A percentile compares a stretch with the other conserved stretches of the same genome.
phyloP scores from a whole-genome alignment of 139 green algal species.

The Pleodorina starrii region DNA sequence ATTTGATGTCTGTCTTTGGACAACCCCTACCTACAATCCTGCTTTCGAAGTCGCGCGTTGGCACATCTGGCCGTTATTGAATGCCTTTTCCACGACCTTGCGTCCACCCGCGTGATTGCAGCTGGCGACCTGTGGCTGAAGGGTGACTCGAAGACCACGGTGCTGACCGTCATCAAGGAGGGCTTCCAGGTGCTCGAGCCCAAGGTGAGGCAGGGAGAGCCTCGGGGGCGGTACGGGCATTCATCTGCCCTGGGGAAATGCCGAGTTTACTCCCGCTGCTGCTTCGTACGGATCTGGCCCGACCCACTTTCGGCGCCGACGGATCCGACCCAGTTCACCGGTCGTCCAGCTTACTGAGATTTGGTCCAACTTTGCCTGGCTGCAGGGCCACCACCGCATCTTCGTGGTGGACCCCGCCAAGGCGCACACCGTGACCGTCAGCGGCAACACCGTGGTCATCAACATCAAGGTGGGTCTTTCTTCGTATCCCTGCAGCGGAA shows the following conservation, averaged over 20 bases:
- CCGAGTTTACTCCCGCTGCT: too few relatives aligned
- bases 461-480: constrained; percentile 51
- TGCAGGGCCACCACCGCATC: constrained; percentile 66
- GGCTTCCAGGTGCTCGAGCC: constrained; percentile 59
- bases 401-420: constrained; percentile 58
- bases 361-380: background rate
- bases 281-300: too few relatives aligned
- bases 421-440: constrained; percentile 38
- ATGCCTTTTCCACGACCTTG: too few relatives aligned
- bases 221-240: too few relatives aligned
- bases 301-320: too few relatives aligned
- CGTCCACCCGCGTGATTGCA: background rate
- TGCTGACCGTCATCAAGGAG: constrained; percentile 57
- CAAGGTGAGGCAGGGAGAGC: constrained; percentile 41
- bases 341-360: too few relatives aligned
- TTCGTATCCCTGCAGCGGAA: background rate
- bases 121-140: constrained; percentile 57
- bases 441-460: constrained; percentile 47
- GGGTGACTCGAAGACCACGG: constrained; percentile 55
- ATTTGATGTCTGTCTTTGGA: too few relatives aligned
- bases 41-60: too few relatives aligned
- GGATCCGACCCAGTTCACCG: too few relatives aligned
- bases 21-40: too few relatives aligned
- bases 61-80: too few relatives aligned
- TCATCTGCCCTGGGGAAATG: too few relatives aligned